Percentiles rank a stretch among this genome's conserved stretches.
Conservation (phyloP, 2,329 filamentous ascomycete genomes). For the Pseudocercospora macadamiae region DNA sequence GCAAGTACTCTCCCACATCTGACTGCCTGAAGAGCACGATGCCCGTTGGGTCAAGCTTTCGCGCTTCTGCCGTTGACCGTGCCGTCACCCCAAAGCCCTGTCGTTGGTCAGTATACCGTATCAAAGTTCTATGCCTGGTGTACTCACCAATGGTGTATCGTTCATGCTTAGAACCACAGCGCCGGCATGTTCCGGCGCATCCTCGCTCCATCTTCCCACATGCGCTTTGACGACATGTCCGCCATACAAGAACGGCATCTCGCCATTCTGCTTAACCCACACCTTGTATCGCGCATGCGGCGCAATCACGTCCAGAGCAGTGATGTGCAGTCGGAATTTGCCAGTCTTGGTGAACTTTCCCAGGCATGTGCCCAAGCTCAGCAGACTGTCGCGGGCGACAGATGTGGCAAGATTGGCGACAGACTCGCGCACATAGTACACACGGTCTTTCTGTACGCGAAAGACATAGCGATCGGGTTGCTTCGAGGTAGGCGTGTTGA, state of each 20-base stretch:
- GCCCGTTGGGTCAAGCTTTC: slow-evolving; percentile 84
- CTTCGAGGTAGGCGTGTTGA: slow-evolving; percentile 56
- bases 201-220: slow-evolving; percentile 82
- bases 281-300: slow-evolving; percentile 94
- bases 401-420: slow-evolving; percentile 90
- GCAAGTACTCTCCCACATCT: slow-evolving; percentile 91
- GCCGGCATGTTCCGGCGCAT: slow-evolving; percentile 90
- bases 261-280: slow-evolving; percentile 94
- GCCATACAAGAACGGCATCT: slow-evolving; percentile 96
- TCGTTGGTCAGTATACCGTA: slow-evolving; percentile 14
- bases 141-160: slow-evolving; percentile 73
- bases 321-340: slow-evolving; percentile 94
- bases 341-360: slow-evolving; percentile 96
- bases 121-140: background rate
- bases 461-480: slow-evolving; percentile 76
- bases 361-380: slow-evolving; percentile 86
- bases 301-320: slow-evolving; percentile 83
- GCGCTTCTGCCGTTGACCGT: slow-evolving; percentile 80
- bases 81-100: slow-evolving; percentile 91
- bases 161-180: slow-evolving; percentile 90
- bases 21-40: slow-evolving; percentile 89
- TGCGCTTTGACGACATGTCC: slow-evolving; percentile 84
- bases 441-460: slow-evolving; percentile 76
- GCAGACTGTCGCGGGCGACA: slow-evolving; percentile 76
- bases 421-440: slow-evolving; percentile 89